Conservation (phyloP, 176 grass and related monocot species). For the Phragmites australis region DNA sequence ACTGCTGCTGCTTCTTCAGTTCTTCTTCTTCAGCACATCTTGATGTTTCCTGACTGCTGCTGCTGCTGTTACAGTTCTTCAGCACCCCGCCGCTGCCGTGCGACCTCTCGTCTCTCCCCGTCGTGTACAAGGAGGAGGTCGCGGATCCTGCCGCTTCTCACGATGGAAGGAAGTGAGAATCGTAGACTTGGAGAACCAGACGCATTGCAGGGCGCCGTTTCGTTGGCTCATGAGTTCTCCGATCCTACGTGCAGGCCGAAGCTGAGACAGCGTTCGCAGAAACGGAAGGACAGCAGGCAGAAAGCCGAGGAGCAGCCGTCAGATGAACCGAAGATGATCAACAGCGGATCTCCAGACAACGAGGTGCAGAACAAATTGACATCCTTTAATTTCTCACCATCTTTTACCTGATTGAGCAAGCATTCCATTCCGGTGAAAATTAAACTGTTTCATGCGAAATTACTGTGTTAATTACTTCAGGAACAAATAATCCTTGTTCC, state of each 20-base stretch:
- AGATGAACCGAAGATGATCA: not conserved
- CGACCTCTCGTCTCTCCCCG: slow-evolving; percentile 42
- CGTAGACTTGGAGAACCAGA: not conserved
- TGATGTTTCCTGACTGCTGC: not conserved
- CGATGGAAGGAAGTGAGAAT: slow-evolving; percentile 46
- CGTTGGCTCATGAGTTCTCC: not conserved
- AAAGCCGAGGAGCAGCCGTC: slow-evolving; percentile 3
- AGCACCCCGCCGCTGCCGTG: slow-evolving; percentile 43
- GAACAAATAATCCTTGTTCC: not conserved
- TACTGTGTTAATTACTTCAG: not conserved
- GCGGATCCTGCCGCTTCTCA: not conserved
- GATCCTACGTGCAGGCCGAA: not conserved
- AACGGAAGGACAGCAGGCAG: slow-evolving; percentile 23
- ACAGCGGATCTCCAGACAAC: not conserved
- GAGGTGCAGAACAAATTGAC: not conserved
- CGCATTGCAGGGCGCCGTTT: not conserved
- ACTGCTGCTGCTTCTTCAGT: not conserved
- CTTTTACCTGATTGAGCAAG: not conserved
- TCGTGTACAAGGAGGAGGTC: slow-evolving; percentile 45
- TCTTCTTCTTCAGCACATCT: not conserved
- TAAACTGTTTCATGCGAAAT: not conserved
- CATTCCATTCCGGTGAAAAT: not conserved
- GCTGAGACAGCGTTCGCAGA: slow-evolving; percentile 26
- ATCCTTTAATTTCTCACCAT: not conserved
- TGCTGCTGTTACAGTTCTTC: slow-evolving; percentile 44